phyloP scores from a whole-genome alignment of 768 basidiomycete species.

The Suillus cothurnatus region DNA sequence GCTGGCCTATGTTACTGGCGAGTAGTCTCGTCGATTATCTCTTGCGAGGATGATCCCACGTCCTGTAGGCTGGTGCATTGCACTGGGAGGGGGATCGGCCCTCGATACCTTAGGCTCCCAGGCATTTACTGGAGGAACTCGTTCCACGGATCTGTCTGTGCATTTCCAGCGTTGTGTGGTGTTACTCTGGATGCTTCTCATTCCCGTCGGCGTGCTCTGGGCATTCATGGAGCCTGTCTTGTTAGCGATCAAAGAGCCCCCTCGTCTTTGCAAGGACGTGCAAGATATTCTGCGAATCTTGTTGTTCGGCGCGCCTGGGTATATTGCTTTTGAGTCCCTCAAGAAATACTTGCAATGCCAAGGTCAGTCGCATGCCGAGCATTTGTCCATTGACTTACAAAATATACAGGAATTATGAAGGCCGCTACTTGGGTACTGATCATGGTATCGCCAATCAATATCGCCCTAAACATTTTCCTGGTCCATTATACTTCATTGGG shows the following conservation, averaged over 20 bases:
- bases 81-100: conserved; percentile 77
- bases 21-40: conserved; percentile 41
- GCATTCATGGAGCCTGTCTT: conserved; percentile 63
- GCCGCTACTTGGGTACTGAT: conserved; percentile 67
- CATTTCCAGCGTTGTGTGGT: conserved; percentile 72
- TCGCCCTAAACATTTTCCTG: conserved; percentile 58
- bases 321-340: conserved; percentile 73
- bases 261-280: conserved; percentile 56
- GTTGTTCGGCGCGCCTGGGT: conserved; percentile 67
- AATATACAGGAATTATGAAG: conserved; percentile 65
- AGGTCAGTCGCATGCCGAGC: conserved; percentile 41
- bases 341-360: conserved; percentile 84
- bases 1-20: conserved; percentile 79
- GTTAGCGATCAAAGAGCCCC: conserved; percentile 62
- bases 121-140: conserved; percentile 66
- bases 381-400: neutral
- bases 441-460: conserved; percentile 66
- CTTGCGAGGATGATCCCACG: conserved; percentile 51
- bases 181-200: conserved; percentile 61
- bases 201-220: conserved; percentile 69
- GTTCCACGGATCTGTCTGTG: conserved; percentile 65
- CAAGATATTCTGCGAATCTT: conserved; percentile 68
- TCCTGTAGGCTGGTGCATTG: conserved; percentile 70
- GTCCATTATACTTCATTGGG: conserved; percentile 66
- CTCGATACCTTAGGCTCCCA: conserved; percentile 80